phyloP scores from a whole-genome alignment of 306 rosid species.

The Herpetospermum pedunculosum region DNA sequence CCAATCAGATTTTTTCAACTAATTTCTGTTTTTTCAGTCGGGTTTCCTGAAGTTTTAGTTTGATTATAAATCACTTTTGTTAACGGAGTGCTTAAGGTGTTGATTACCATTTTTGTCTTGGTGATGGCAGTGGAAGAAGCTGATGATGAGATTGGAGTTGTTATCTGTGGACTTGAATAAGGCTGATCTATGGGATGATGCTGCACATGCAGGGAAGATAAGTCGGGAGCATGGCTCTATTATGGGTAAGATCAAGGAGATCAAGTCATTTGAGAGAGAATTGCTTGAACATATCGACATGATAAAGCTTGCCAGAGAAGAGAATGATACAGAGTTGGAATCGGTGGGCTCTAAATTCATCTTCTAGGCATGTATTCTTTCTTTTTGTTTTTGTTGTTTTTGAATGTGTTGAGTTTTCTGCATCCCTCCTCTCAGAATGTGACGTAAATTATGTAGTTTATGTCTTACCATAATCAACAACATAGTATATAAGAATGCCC shows the following conservation, averaged over 20 bases:
- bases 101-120: not conserved
- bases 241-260: conserved; percentile 71
- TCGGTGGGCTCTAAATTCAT: conserved; percentile 71
- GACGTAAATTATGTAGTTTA: not conserved
- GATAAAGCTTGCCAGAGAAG: conserved; percentile 82
- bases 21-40: not conserved
- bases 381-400: conserved; percentile 16
- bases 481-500: not conserved
- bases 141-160: conserved; percentile 57
- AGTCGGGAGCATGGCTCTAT: conserved; percentile 91
- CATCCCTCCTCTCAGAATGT: not conserved
- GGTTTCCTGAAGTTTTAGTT: not conserved
- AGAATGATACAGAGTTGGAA: conserved; percentile 74
- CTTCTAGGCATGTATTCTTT: conserved; percentile 64
- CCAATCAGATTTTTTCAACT: not conserved
- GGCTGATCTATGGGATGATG: conserved; percentile 76
- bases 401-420: not conserved
- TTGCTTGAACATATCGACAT: conserved; percentile 84
- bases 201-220: conserved; percentile 55
- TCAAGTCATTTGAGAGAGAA: conserved; percentile 64
- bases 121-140: conserved; percentile 69
- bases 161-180: conserved; percentile 49
- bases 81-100: not conserved
- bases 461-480: not conserved
- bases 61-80: not conserved